Percentiles rank a stretch among this genome's conserved stretches.
These are phyloP conservation scores for Debaryomyces singareniensis DNA, from an alignment of 1,139 yeast species.

Conservation along the genomic window DNA sequence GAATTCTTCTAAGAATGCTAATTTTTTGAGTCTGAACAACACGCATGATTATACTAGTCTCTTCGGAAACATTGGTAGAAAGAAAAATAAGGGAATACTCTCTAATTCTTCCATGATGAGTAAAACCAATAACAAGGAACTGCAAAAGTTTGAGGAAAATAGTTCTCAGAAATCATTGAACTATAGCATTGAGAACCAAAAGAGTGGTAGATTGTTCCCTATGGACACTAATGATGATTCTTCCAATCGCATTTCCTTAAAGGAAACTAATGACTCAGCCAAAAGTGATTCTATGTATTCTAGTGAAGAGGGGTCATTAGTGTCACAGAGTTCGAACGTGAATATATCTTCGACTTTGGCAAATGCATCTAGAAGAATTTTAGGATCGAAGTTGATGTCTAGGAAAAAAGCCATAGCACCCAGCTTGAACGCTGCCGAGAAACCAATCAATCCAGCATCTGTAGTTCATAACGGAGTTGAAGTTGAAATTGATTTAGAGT, in stretches of 20 bases:
- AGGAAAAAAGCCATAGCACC: slow-evolving; percentile 13
- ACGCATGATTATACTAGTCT: slow-evolving; percentile 44
- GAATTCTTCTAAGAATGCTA: neutral
- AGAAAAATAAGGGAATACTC: slow-evolving; percentile 25
- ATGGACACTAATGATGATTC: no score
- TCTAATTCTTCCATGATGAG: slow-evolving; percentile 18
- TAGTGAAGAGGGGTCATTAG: slow-evolving; percentile 1
- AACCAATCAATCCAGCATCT: slow-evolving; percentile 9
- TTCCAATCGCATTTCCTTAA: neutral
- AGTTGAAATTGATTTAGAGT: slow-evolving; percentile 36
- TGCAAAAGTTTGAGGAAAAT: neutral
- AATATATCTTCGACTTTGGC: slow-evolving; percentile 18
- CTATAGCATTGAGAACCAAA: neutral
- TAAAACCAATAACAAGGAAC: slow-evolving; percentile 14
- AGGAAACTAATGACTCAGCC: slow-evolving; percentile 1
- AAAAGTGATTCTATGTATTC: slow-evolving; percentile 1
- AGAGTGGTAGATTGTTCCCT: no score
- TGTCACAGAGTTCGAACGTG: neutral
- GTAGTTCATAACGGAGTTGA: slow-evolving; percentile 28
- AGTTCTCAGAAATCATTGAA: neutral
- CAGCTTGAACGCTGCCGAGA: slow-evolving; percentile 1
- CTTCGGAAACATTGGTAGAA: slow-evolving; percentile 40
- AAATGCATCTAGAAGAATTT: slow-evolving; percentile 33
- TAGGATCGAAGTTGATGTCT: slow-evolving; percentile 32
- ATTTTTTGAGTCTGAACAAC: neutral